Base-by-base conservation (phyloP, 1,284 basidiomycete species). In the Ceratobasidium sp. region DNA sequence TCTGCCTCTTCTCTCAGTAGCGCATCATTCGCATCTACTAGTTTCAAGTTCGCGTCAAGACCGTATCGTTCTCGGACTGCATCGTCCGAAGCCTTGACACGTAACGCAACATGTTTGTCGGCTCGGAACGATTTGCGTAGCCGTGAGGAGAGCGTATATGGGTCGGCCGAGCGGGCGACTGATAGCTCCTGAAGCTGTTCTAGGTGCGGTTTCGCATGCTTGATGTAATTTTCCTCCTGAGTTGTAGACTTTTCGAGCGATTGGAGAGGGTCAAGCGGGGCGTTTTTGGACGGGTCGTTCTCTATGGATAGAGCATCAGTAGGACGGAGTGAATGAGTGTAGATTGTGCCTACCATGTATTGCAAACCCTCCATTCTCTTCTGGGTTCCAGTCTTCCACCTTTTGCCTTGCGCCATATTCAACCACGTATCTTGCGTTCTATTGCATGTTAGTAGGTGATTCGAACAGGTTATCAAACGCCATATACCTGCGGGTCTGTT, bases 381-480 rank as follows among this genome's bases (percentile, higher is more conserved):
- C 95, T 0, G 97, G 96, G 83, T 99, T 89, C 98, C 97, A 99
- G 42, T 98, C 95, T 81, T 96, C 93, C 63, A 95, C 91, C 84
- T 99, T 96, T 83, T 94, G 91, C 77, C 92, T 87, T 11, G 96
- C 97, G 7, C 98, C 98, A 33, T 91, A 92, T 2, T 90, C 88
- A 0, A 99, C 96, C n/a, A 97, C 91, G 82, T 99, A 99, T 26
- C 92, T 90, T 0, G 97, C 96, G 81, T 98, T 98, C 95, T 98
- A 80, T 13, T 31, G 7, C 8, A 26, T 35, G 28, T 61, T 33
- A 76, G 26, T 37, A 54, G 10, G 51, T 28, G 33, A 56, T n/a
- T n/a, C n/a, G 1, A 53, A 26, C 42, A 33, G 6, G 13, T 37
- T 20, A 15, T 6, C 11, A 17, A 51, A 23, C n/a, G 26, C 42